These are phyloP conservation scores for Exutisphaerella laricina DNA, from an alignment of 2,329 filamentous ascomycete genomes.

Conservation along the genomic window DNA sequence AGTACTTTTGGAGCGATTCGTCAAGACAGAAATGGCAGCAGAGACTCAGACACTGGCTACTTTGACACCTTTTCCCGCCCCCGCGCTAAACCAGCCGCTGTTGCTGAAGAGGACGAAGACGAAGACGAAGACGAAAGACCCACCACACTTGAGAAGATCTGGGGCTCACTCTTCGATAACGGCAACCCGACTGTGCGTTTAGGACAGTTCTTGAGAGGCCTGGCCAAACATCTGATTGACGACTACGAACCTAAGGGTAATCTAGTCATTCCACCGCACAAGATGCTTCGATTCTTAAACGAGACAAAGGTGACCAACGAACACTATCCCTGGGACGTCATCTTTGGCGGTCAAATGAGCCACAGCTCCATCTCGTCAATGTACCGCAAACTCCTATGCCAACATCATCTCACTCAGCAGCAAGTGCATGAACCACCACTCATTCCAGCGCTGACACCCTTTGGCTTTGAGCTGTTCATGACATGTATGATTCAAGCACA, in stretches of 20 bases:
- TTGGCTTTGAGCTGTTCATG: conserved; percentile 57
- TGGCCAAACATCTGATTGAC: conserved; percentile 68
- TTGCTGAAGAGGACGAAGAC: conserved; percentile 12
- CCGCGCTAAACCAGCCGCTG: conserved; percentile 8
- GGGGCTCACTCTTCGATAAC: conserved; percentile 68
- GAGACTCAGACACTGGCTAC: conserved; percentile 10
- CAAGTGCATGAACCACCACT: conserved; percentile 38
- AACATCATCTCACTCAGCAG: conserved; percentile 46
- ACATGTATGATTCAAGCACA: conserved; percentile 67
- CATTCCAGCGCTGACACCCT: conserved; percentile 43
- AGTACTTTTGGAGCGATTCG: conserved; percentile 13
- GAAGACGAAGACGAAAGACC: conserved; percentile 38
- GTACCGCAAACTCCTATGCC: conserved; percentile 44
- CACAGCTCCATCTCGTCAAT: conserved; percentile 40
- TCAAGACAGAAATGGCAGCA: conserved; percentile 18
- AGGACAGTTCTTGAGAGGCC: conserved; percentile 63
- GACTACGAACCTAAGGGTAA: conserved; percentile 62
- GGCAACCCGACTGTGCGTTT: conserved; percentile 64
- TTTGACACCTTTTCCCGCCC: conserved; percentile 6
- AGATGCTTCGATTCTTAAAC: conserved; percentile 69
- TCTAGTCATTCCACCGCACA: conserved; percentile 68
- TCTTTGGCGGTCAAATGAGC: conserved; percentile 42
- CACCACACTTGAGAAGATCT: conserved; percentile 63
- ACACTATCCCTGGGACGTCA: conserved; percentile 56
- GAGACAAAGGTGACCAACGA: conserved; percentile 61